phyloP scores from a whole-genome alignment of 345 rosid genomes.

The Draba incana region DNA sequence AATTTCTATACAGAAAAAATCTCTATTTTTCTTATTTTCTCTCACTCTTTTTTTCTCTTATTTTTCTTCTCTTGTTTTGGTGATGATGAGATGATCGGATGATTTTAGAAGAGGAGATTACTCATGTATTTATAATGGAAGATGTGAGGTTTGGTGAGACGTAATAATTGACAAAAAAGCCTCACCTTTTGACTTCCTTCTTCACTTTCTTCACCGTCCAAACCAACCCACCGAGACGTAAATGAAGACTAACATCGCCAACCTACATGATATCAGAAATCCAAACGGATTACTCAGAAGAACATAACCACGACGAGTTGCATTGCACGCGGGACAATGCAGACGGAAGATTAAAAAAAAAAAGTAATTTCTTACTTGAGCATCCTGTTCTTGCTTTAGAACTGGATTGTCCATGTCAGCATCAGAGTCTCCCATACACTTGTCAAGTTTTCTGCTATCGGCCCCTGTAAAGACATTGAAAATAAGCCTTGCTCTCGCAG shows the following conservation, averaged over 20 bases:
- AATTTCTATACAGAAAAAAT: too few relatives aligned
- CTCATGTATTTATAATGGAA: too few relatives aligned
- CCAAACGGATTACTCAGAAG: conserved; percentile 33
- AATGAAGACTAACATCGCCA: conserved; percentile 96
- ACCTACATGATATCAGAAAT: conserved; percentile 50
- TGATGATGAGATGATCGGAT: too few relatives aligned
- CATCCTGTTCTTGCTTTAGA: conserved; percentile 92
- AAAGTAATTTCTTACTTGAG: conserved; percentile 58
- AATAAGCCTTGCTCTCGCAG: conserved; percentile 12
- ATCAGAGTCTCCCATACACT: conserved; percentile 89
- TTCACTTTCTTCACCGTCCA: too few relatives aligned
- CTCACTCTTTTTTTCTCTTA: too few relatives aligned
- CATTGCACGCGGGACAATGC: neutral
- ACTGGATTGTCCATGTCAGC: conserved; percentile 83
- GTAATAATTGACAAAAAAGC: too few relatives aligned
- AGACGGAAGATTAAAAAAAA: neutral
- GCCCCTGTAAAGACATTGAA: conserved; percentile 52
- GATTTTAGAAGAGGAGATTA: too few relatives aligned
- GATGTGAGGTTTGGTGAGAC: too few relatives aligned
- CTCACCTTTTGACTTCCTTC: too few relatives aligned
- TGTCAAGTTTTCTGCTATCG: conserved; percentile 72
- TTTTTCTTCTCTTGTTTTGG: too few relatives aligned
- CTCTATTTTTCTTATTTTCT: too few relatives aligned
- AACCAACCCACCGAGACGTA: too few relatives aligned
- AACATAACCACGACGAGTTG: conserved; percentile 1